phyloP scores from a whole-genome alignment of 768 basidiomycete species.

The Termitomyces sp. region DNA sequence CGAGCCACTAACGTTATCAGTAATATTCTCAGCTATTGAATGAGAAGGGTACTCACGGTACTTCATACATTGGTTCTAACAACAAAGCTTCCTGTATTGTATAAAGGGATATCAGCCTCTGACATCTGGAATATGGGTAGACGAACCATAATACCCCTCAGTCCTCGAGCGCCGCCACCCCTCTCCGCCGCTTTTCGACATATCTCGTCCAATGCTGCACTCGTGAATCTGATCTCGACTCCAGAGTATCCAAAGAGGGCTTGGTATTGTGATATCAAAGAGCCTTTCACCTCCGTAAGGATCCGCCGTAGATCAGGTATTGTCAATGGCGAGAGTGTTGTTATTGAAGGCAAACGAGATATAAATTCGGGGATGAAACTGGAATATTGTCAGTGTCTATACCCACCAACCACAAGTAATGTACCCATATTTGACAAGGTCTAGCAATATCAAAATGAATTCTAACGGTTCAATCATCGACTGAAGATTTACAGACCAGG shows the following conservation, averaged over 20 bases:
- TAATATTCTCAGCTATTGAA: not conserved
- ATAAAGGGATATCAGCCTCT: slow-evolving; percentile 1
- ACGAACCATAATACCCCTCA: slow-evolving; percentile 83
- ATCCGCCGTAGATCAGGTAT: slow-evolving; percentile 83
- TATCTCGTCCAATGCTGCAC: slow-evolving; percentile 72
- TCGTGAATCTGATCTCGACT: slow-evolving; percentile 84
- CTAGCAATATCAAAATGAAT: slow-evolving; percentile 27
- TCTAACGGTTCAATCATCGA: not conserved
- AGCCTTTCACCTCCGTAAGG: slow-evolving; percentile 88
- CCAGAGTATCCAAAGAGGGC: slow-evolving; percentile 81
- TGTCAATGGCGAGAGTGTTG: slow-evolving; percentile 76
- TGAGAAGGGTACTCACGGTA: slow-evolving; percentile 54
- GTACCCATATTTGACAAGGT: slow-evolving; percentile 83
- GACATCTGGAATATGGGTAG: not conserved
- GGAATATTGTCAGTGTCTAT: slow-evolving; percentile 2
- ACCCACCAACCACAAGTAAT: not conserved
- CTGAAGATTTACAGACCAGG: slow-evolving; percentile 36
- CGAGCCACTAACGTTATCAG: slow-evolving; percentile 22
- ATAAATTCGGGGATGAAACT: slow-evolving; percentile 94
- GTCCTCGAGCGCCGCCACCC: slow-evolving; percentile 86
- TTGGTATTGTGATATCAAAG: slow-evolving; percentile 85
- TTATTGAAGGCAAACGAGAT: slow-evolving; percentile 88
- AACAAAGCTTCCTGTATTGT: slow-evolving; percentile 66
- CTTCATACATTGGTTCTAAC: slow-evolving; percentile 90
- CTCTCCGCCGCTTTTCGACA: slow-evolving; percentile 73